A percentile compares a stretch with the other conserved stretches of the same genome.
Evolutionary conservation across 2,329 filamentous ascomycete species (phyloP).

Genomic region (Didymella exigua): DNA sequence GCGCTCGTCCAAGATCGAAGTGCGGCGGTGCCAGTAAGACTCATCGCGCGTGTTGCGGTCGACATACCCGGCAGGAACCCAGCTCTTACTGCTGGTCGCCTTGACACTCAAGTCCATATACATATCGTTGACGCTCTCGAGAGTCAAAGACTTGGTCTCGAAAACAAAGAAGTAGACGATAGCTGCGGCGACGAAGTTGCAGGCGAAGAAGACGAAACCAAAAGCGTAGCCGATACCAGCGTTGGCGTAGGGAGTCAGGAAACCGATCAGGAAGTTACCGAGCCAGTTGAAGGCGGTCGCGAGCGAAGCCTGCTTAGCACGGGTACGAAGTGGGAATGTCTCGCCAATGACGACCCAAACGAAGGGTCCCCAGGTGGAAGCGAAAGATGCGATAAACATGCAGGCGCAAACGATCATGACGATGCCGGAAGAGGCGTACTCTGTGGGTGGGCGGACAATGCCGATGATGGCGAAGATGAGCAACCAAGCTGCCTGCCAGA

Average conservation of each 20-base stretch:
- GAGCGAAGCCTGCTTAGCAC: conserved; percentile 44
- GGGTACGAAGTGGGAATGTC: conserved; percentile 41
- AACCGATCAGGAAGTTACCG: conserved; percentile 48
- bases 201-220: conserved; percentile 46
- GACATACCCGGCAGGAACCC: conserved; percentile 42
- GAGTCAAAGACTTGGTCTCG: conserved; percentile 42
- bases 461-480: conserved; percentile 60
- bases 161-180: conserved; percentile 45
- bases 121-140: conserved; percentile 46
- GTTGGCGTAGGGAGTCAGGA: conserved; percentile 45
- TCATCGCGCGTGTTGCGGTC: conserved; percentile 38
- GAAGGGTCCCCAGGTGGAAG: conserved; percentile 67
- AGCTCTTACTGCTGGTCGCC: conserved; percentile 40
- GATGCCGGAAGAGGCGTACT: conserved; percentile 59
- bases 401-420: conserved; percentile 75
- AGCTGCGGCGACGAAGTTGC: conserved; percentile 38
- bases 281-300: conserved; percentile 45
- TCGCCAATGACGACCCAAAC: conserved; percentile 54
- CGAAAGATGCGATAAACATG: conserved; percentile 76
- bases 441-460: conserved; percentile 49
- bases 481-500: conserved; percentile 72
- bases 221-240: conserved; percentile 42
- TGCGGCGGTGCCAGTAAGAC: conserved; percentile 34
- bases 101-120: conserved; percentile 39
- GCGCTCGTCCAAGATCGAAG: conserved; percentile 25